phyloP scores from a whole-genome alignment of 2,329 filamentous ascomycete genomes.

The Phaeoacremonium minimum region DNA sequence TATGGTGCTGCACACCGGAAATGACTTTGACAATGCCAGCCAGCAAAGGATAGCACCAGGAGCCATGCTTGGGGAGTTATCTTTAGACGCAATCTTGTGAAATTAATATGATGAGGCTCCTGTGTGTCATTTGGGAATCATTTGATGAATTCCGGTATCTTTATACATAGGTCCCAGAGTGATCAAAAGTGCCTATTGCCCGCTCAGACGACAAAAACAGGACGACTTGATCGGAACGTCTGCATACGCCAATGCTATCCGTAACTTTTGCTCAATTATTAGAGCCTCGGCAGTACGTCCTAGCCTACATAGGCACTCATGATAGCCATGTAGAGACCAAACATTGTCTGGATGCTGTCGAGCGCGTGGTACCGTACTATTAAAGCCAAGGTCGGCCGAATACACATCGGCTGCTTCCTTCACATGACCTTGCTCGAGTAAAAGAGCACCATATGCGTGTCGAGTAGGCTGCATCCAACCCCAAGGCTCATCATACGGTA shows the following conservation, averaged over 20 bases:
- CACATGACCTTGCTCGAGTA: slow-evolving; percentile 61
- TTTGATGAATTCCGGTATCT: too few relatives aligned
- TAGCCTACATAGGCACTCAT: slow-evolving; percentile 61
- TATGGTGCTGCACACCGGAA: too few relatives aligned
- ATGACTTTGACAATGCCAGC: too few relatives aligned
- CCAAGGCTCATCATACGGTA: slow-evolving; percentile 73
- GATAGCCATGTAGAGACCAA: slow-evolving; percentile 69
- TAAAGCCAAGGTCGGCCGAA: slow-evolving; percentile 55
- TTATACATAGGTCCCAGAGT: too few relatives aligned
- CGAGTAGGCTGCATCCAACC: slow-evolving; percentile 74
- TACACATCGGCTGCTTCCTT: slow-evolving; percentile 55
- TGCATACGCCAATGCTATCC: slow-evolving; percentile 46
- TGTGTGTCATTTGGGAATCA: too few relatives aligned
- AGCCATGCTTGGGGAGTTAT: too few relatives aligned
- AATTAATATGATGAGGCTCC: too few relatives aligned
- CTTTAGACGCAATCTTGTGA: too few relatives aligned
- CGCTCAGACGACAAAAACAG: slow-evolving; percentile 46
- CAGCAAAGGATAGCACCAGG: too few relatives aligned
- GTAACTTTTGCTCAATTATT: slow-evolving; percentile 36
- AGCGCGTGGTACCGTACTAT: slow-evolving; percentile 57
- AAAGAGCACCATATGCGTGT: slow-evolving; percentile 65
- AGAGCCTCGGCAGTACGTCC: slow-evolving; percentile 37
- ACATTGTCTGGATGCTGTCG: slow-evolving; percentile 69
- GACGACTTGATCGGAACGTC: slow-evolving; percentile 56
- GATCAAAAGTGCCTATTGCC: too few relatives aligned